phyloP scores from a whole-genome alignment of 306 rosid species.

The Abrus pulchellus region DNA sequence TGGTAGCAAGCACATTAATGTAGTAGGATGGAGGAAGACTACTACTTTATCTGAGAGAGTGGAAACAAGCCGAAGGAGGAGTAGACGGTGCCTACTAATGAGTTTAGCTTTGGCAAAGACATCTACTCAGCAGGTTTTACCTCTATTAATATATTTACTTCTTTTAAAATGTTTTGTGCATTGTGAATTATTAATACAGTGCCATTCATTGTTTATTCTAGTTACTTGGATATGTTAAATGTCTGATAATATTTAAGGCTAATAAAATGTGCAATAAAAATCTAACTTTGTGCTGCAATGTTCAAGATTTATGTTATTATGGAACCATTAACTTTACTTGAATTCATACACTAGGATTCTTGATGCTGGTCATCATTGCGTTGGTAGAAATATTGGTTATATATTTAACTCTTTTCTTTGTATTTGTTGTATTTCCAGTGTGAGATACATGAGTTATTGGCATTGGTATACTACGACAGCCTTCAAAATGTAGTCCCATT shows the following conservation, averaged over 20 bases:
- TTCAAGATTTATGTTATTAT: conserved; percentile 21
- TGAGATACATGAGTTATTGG: conserved; percentile 95
- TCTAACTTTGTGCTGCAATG: conserved; percentile 13
- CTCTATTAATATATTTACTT: conserved; percentile 8
- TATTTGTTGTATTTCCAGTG: conserved; percentile 65
- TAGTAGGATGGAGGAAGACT: conserved; percentile 92
- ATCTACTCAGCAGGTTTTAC: conserved; percentile 77
- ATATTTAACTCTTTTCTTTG: conserved; percentile 37
- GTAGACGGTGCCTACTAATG: conserved; percentile 94
- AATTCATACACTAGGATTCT: conserved; percentile 28
- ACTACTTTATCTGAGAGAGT: conserved; percentile 85
- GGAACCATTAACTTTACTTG: conserved; percentile 29
- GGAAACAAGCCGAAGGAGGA: conserved; percentile 94
- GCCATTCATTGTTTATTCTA: conserved; percentile 17
- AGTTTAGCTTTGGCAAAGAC: conserved; percentile 98
- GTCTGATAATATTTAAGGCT: conserved; percentile 39
- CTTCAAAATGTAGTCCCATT: conserved; percentile 97
- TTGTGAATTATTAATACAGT: conserved; percentile 5
- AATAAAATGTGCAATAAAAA: conserved; percentile 5
- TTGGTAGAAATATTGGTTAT: conserved; percentile 36
- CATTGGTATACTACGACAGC: conserved; percentile 97
- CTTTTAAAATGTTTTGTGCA: conserved; percentile 30
- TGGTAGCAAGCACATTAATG: conserved; percentile 97
- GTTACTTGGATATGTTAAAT: conserved; percentile 20
- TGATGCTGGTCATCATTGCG: conserved; percentile 32